Evolutionary conservation across 1,284 basidiomycete species (phyloP).

Genomic region (Trametes polyzona): DNA sequence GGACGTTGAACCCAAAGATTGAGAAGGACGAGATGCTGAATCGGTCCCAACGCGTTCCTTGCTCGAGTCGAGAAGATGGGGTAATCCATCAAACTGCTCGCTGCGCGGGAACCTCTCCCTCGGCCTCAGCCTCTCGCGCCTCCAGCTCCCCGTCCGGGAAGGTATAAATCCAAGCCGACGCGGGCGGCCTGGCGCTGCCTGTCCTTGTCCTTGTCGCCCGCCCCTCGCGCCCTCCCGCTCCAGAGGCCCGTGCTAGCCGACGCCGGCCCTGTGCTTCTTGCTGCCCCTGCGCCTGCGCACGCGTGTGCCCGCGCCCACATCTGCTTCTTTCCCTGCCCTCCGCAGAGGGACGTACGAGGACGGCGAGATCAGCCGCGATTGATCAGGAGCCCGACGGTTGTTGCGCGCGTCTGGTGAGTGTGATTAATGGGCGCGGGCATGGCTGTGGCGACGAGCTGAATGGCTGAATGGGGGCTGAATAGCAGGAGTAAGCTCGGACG

Average conservation of each 20-base stretch:
- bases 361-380: slow-evolving; percentile 1
- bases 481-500: slow-evolving; percentile 22
- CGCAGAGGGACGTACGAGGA: neutral
- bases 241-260: neutral
- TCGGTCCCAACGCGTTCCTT: slow-evolving; percentile 15
- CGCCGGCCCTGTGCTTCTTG: slow-evolving; percentile 6
- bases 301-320: no score
- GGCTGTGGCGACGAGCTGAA: neutral
- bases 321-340: slow-evolving; percentile 5
- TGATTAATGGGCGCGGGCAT: slow-evolving; percentile 15
- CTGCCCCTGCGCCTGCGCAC: slow-evolving; percentile 8
- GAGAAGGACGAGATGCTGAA: slow-evolving; percentile 9
- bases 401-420: slow-evolving; percentile 11
- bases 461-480: no score
- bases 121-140: no score
- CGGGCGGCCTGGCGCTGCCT: neutral
- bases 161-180: slow-evolving; percentile 16
- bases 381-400: slow-evolving; percentile 4
- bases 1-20: slow-evolving; percentile 29
- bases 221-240: neutral
- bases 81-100: slow-evolving; percentile 18
- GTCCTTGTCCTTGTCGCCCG: neutral
- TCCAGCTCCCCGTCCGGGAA: neutral
- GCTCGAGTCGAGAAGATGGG: slow-evolving; percentile 19
- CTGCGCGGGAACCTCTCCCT: slow-evolving; percentile 4